Evolutionary conservation across 2,329 filamentous ascomycete species (phyloP).

Genomic region (Neophaeococcomyces mojaviensis): DNA sequence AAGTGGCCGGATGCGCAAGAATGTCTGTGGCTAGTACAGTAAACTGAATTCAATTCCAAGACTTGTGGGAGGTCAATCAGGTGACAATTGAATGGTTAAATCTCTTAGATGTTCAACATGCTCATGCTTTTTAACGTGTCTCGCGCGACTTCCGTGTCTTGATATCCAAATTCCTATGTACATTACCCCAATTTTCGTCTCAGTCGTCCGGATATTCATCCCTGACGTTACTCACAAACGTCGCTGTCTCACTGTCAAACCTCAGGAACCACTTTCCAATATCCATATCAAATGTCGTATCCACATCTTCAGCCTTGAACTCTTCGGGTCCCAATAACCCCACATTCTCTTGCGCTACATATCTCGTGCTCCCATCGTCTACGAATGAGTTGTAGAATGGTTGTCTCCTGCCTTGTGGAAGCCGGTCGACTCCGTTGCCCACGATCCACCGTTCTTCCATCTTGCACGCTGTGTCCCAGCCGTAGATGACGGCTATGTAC

Average conservation of each 20-base stretch:
- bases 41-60: too few species aligned
- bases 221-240: slow-evolving; percentile 74
- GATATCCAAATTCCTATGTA: too few species aligned
- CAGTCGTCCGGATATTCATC: slow-evolving; percentile 85
- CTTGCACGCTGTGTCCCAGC: slow-evolving; percentile 65
- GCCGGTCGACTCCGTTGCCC: slow-evolving; percentile 55
- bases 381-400: slow-evolving; percentile 78
- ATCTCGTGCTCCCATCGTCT: slow-evolving; percentile 61
- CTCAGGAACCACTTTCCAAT: slow-evolving; percentile 85
- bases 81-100: too few species aligned
- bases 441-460: slow-evolving; percentile 58
- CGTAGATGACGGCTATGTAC: slow-evolving; percentile 74
- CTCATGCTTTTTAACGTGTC: neutral
- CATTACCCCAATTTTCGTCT: slow-evolving; percentile 2
- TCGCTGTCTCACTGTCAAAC: slow-evolving; percentile 59
- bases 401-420: slow-evolving; percentile 55
- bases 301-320: slow-evolving; percentile 40
- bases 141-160: neutral
- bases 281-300: slow-evolving; percentile 17
- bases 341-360: slow-evolving; percentile 78
- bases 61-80: too few species aligned
- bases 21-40: too few species aligned
- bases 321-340: slow-evolving; percentile 49
- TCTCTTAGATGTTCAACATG: too few species aligned
- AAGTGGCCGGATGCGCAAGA: too few species aligned